phyloP scores from a whole-genome alignment of 345 rosid species.

The Hibiscus tridactylites region DNA sequence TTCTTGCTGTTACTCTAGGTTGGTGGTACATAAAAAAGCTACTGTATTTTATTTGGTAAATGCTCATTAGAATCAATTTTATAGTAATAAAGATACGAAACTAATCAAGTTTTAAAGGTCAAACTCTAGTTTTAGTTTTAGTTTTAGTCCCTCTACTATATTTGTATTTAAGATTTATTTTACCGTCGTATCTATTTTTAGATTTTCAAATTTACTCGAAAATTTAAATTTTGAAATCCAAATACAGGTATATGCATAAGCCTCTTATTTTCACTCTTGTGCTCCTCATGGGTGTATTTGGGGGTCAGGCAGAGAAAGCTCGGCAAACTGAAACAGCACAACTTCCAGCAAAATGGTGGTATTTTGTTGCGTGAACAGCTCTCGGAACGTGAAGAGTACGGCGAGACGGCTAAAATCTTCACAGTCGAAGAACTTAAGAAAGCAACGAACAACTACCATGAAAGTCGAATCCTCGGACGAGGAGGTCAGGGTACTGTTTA shows the following conservation, averaged over 20 bases:
- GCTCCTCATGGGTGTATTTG: background rate
- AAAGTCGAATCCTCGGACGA: constrained; percentile 23
- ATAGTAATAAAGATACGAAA: too few species aligned
- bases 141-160: too few species aligned
- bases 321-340: background rate
- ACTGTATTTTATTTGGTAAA: too few species aligned
- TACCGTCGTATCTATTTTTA: too few species aligned
- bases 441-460: constrained; percentile 22
- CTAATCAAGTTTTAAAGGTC: too few species aligned
- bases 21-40: too few species aligned
- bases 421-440: constrained; percentile 19
- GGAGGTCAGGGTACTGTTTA: constrained; percentile 27
- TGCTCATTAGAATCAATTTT: too few species aligned
- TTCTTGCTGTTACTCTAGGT: background rate
- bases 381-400: background rate
- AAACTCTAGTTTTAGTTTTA: too few species aligned
- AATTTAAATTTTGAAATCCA: too few species aligned
- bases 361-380: constrained; percentile 13
- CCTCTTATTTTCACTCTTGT: background rate
- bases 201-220: too few species aligned
- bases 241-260: background rate
- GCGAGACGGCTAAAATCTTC: constrained; percentile 6
- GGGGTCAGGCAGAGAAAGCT: background rate
- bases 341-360: constrained; percentile 21
- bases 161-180: too few species aligned